These are phyloP conservation scores for Fusarium floridanum DNA, from an alignment of 2,329 filamentous ascomycete genomes.

Conservation along the genomic window DNA sequence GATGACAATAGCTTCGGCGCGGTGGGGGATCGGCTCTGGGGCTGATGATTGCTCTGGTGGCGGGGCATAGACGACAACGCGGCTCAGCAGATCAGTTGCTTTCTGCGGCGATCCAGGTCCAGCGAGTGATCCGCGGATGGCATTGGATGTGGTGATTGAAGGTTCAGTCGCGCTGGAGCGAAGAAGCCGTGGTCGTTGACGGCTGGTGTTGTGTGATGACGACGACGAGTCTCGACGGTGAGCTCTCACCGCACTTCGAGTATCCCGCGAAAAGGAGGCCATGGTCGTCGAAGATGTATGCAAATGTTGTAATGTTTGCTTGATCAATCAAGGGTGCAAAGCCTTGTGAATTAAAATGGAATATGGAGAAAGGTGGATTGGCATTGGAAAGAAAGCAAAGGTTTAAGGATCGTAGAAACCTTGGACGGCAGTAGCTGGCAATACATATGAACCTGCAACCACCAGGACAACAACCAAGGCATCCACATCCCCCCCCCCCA, in stretches of 20 bases:
- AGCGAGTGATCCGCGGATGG: slow-evolving; percentile 64
- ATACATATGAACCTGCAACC: slow-evolving; percentile 30
- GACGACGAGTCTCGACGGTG: slow-evolving; percentile 47
- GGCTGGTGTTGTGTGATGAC: slow-evolving; percentile 41
- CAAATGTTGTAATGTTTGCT: background rate
- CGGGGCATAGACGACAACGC: slow-evolving; percentile 63
- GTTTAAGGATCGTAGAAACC: slow-evolving; percentile 6
- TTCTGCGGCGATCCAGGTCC: slow-evolving; percentile 62
- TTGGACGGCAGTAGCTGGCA: slow-evolving; percentile 34
- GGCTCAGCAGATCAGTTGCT: slow-evolving; percentile 67
- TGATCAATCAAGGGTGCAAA: slow-evolving; percentile 8
- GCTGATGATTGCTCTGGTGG: slow-evolving; percentile 37
- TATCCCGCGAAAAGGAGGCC: slow-evolving; percentile 45
- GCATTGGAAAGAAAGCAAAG: slow-evolving; percentile 31
- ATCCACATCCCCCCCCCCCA: slow-evolving; percentile 30
- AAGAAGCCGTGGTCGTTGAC: slow-evolving; percentile 66
- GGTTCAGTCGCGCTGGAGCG: slow-evolving; percentile 69
- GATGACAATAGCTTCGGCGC: slow-evolving; percentile 41
- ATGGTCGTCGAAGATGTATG: slow-evolving; percentile 26
- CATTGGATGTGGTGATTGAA: slow-evolving; percentile 68
- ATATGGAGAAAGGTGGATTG: slow-evolving; percentile 25
- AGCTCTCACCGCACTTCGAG: slow-evolving; percentile 42
- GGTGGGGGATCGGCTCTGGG: slow-evolving; percentile 37
- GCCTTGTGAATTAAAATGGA: slow-evolving; percentile 23
- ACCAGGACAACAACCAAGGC: slow-evolving; percentile 27